Evolutionary conservation across 805 yeast species (phyloP), one percentile per base, ranked within the genome.

Genomic region (Hanseniaspora lachancei): DNA sequence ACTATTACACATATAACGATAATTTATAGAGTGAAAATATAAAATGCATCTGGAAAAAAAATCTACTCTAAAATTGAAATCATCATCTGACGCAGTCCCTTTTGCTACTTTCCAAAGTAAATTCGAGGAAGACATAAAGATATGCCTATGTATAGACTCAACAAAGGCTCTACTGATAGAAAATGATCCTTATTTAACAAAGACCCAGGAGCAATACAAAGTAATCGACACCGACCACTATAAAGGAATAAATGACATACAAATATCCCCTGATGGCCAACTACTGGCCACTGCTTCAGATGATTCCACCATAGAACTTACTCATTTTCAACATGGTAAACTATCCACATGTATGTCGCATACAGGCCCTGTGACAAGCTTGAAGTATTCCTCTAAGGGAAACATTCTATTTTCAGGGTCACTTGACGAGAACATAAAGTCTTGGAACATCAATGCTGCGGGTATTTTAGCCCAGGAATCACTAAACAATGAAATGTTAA

Each of bases 241-340:
- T 1, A 74, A 68, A 29, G 93, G 95, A 1, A 73, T 91, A 2
- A 83, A 89, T 15, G 89, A 83, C 58, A 62, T 93, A 0, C 77
- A 79, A 39, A 91, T 89, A 80, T 79, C 89, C 1, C 89, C 91
- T 2, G 82, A 85, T 65, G 76, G 84, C 13, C 71, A 74, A 52
- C 78, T 84, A 50, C 58, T 91, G 7, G 96, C 95, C 1, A 79
- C 95, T 0, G 93, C 84, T 1, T 84, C 95, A 0, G 96, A 91
- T 65, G 98, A 91, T 67, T 73, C 80, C 58, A 81, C 95, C 0
- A 75, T 89, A 8, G 74, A 89, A 41, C 70, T 93, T 2, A 88
- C 95, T 86, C 77, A 81, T 53, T 66, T 82, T 3, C 61, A 65
- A 24, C 72, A 72, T 49, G 80, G 78, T 5, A 61, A 63, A 20